A percentile compares a stretch with the other conserved stretches of the same genome.
Conservation (phyloP, 805 yeast species). For the Wickerhamomyces bisporus region DNA sequence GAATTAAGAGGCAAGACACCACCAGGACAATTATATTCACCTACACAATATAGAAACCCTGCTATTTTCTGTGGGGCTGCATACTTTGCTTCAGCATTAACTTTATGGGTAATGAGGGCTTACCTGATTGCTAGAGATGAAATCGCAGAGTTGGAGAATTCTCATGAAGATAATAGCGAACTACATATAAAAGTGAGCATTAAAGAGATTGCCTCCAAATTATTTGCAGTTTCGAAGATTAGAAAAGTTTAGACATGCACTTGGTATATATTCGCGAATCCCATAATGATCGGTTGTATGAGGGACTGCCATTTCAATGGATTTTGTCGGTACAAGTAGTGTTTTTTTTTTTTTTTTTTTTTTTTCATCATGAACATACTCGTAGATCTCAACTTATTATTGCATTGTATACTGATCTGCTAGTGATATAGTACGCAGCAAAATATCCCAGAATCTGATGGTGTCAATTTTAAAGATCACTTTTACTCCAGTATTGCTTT, state of each 20-base stretch:
- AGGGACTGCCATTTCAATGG: no score
- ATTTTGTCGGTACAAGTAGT: no score
- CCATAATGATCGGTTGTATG: no score
- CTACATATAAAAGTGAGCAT: conserved; percentile 14
- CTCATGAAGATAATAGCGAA: conserved; percentile 22
- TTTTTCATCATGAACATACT: no score
- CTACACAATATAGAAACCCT: conserved; percentile 46
- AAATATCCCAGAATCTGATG: conserved; percentile 39
- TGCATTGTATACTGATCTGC: conserved; percentile 28
- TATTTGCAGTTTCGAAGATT: conserved; percentile 2
- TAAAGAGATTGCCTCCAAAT: not conserved
- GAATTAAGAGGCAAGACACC: conserved; percentile 33
- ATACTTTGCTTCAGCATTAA: conserved; percentile 41
- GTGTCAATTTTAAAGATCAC: conserved; percentile 37
- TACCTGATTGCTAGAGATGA: conserved; percentile 48
- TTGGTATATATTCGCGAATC: conserved; percentile 6
- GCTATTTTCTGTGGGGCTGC: conserved; percentile 54
- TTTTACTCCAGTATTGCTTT: conserved; percentile 27
- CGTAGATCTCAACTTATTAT: no score
- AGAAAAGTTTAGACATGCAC: conserved; percentile 22
- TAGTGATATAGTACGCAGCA: conserved; percentile 30
- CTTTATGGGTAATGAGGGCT: conserved; percentile 44
- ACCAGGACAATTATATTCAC: conserved; percentile 21
- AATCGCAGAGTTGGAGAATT: conserved; percentile 19
- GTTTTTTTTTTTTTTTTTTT: no score